Conservation (phyloP, 2,329 filamentous ascomycete species). For the Dothideomycetes sp. region DNA sequence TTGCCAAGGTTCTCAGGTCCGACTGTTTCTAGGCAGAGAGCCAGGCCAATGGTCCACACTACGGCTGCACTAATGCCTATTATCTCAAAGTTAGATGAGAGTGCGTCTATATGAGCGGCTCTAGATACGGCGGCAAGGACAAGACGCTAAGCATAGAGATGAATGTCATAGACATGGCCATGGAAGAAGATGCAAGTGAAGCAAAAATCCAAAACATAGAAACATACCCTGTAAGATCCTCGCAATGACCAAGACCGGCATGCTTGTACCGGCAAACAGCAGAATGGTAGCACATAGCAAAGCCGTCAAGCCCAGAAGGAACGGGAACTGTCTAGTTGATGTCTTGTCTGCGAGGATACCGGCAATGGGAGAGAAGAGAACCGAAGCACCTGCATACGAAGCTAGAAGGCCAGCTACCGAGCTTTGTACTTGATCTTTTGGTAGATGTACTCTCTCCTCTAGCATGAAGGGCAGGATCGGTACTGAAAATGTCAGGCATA, state of each 20-base stretch:
- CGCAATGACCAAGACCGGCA: conserved; percentile 39
- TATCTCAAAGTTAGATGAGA: too few species aligned
- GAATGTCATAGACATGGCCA: too few species aligned
- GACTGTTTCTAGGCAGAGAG: conserved; percentile 49
- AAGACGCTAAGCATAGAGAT: too few species aligned
- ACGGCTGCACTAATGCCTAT: conserved; percentile 47
- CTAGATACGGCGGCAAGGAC: too few species aligned
- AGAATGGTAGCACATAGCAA: conserved; percentile 44
- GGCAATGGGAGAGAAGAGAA: conserved; percentile 39
- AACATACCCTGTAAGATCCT: conserved; percentile 47
- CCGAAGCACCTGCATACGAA: conserved; percentile 42
- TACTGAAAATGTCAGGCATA: conserved; percentile 25
- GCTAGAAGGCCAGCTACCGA: conserved; percentile 44
- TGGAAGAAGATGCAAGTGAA: too few species aligned
- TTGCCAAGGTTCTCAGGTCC: conserved; percentile 46
- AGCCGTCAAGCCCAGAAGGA: conserved; percentile 43
- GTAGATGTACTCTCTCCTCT: conserved; percentile 37
- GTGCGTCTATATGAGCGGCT: too few species aligned
- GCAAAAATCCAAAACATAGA: too few species aligned
- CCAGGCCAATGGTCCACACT: conserved; percentile 49
- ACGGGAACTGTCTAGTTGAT: conserved; percentile 44
- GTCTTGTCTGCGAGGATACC: conserved; percentile 46
- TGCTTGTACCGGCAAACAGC: conserved; percentile 38
- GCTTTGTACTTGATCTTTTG: conserved; percentile 38
- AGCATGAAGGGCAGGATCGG: conserved; percentile 50